Evolutionary conservation across 352 stramenopile species (phyloP).

Genomic region (Globisporangium recalcitrans): DNA sequence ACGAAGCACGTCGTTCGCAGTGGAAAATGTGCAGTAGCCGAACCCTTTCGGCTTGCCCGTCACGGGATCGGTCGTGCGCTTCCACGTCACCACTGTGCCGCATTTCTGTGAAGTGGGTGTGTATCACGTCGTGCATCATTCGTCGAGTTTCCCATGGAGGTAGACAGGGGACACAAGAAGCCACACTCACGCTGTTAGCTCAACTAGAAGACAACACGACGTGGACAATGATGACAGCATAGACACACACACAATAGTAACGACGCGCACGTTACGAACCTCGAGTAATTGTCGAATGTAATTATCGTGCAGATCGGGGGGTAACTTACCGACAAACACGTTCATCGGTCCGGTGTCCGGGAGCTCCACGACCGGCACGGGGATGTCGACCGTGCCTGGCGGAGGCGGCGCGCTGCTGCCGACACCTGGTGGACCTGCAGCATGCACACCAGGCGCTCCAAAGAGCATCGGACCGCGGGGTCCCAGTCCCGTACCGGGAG

Average conservation of each 20-base stretch:
- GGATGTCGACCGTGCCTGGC: conserved; percentile 14
- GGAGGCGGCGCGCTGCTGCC: conserved; percentile 1
- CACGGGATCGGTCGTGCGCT: conserved; percentile 39
- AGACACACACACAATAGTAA: background rate
- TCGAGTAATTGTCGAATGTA: conserved; percentile 53
- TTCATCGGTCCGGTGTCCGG: conserved; percentile 27
- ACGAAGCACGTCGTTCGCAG: conserved; percentile 31
- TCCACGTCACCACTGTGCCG: conserved; percentile 38
- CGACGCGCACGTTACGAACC: conserved; percentile 4
- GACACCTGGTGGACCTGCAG: background rate
- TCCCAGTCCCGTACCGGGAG: background rate
- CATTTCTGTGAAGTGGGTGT: conserved; percentile 24
- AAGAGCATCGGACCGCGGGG: background rate
- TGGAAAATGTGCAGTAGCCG: conserved; percentile 40
- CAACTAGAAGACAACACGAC: background rate
- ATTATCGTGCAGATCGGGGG: conserved; percentile 43
- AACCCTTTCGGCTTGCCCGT: conserved; percentile 39
- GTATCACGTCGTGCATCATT: background rate
- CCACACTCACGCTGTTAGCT: conserved; percentile 2
- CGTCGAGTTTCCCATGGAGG: no score
- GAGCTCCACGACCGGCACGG: conserved; percentile 12
- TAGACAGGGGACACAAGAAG: background rate
- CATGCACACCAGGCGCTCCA: background rate
- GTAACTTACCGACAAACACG: conserved; percentile 54
- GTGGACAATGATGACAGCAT: background rate